A percentile compares a stretch with the other conserved stretches of the same genome.
Evolutionary conservation across 1,284 basidiomycete genomes (phyloP).

Genomic region (Puccinia brachypodii): DNA sequence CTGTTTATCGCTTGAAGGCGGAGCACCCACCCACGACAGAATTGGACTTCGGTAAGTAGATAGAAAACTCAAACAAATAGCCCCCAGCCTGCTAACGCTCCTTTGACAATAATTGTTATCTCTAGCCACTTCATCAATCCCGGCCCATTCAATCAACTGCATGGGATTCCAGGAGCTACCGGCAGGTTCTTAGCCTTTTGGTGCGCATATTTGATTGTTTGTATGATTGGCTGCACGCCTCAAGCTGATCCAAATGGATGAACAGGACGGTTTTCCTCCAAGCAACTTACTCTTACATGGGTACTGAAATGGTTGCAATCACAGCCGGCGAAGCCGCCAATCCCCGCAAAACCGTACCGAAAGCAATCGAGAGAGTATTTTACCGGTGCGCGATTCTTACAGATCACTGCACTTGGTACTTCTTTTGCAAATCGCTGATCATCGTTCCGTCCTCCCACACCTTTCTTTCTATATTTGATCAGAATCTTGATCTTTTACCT

Average conservation of each 20-base stretch:
- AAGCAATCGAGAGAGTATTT: slow-evolving; percentile 76
- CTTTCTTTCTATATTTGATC: slow-evolving; percentile 21
- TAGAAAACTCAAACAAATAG: not conserved
- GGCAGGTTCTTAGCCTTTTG: slow-evolving; percentile 59
- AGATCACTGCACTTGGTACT: slow-evolving; percentile 60
- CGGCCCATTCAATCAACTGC: slow-evolving; percentile 61
- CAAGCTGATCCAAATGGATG: not conserved
- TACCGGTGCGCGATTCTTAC: slow-evolving; percentile 60
- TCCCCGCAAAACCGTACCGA: slow-evolving; percentile 74
- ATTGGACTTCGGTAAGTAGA: slow-evolving; percentile 59
- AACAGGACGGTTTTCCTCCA: slow-evolving; percentile 63
- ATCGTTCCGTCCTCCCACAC: slow-evolving; percentile 17
- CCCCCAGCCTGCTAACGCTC: not conserved
- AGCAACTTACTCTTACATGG: slow-evolving; percentile 81
- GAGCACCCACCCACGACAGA: slow-evolving; percentile 63
- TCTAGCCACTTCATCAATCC: slow-evolving; percentile 70
- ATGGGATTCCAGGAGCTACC: slow-evolving; percentile 55
- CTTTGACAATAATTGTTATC: not conserved
- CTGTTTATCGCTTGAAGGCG: slow-evolving; percentile 63
- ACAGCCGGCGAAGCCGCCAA: slow-evolving; percentile 62
- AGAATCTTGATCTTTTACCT: slow-evolving; percentile 54
- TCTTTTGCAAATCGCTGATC: slow-evolving; percentile 63
- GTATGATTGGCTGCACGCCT: slow-evolving; percentile 57
- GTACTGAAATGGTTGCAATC: slow-evolving; percentile 79
- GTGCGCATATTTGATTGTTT: slow-evolving; percentile 58